These are phyloP conservation scores for Arthrobotrys sphaeroides DNA, from an alignment of 2,329 filamentous ascomycete species.

Conservation along the genomic window DNA sequence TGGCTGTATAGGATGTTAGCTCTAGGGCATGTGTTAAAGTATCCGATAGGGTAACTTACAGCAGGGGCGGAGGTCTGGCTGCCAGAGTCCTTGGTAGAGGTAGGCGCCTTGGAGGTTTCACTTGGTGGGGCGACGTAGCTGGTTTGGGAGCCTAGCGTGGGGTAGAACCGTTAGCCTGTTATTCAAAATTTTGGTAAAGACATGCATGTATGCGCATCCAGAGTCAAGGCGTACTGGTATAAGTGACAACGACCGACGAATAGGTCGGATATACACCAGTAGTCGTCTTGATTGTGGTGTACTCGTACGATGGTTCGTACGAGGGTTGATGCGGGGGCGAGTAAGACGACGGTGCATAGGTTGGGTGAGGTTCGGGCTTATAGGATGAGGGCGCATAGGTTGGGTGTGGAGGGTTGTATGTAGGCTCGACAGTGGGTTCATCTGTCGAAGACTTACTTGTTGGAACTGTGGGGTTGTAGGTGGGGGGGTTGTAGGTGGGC, in stretches of 20 bases:
- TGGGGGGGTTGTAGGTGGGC: conserved; percentile 15
- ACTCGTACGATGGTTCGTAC: conserved; percentile 28
- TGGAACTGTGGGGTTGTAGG: neutral
- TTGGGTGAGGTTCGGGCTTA: conserved; percentile 13
- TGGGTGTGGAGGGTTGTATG: conserved; percentile 1
- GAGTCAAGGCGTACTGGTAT: conserved; percentile 39
- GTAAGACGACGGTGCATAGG: conserved; percentile 25
- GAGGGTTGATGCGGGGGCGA: conserved; percentile 2
- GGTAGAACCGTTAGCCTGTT: conserved; percentile 3
- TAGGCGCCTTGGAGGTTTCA: conserved; percentile 4
- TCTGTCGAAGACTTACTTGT: conserved; percentile 4
- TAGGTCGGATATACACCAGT: conserved; percentile 25
- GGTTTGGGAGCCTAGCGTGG: neutral
- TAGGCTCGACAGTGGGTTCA: conserved; percentile 4
- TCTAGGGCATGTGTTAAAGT: neutral
- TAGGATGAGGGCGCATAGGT: conserved; percentile 10
- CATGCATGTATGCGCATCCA: neutral
- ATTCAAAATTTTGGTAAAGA: neutral
- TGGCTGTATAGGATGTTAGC: conserved; percentile 8
- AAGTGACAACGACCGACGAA: conserved; percentile 17
- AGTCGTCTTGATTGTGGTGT: conserved; percentile 39
- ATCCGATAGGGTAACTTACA: conserved; percentile 16
- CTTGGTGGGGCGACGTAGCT: conserved; percentile 8
- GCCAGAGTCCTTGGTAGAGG: conserved; percentile 20
- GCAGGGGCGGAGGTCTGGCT: conserved; percentile 22